Evolutionary conservation across 768 basidiomycete genomes (phyloP), one percentile per base, ranked within the genome.

Genomic region (Hericium rajendrae): DNA sequence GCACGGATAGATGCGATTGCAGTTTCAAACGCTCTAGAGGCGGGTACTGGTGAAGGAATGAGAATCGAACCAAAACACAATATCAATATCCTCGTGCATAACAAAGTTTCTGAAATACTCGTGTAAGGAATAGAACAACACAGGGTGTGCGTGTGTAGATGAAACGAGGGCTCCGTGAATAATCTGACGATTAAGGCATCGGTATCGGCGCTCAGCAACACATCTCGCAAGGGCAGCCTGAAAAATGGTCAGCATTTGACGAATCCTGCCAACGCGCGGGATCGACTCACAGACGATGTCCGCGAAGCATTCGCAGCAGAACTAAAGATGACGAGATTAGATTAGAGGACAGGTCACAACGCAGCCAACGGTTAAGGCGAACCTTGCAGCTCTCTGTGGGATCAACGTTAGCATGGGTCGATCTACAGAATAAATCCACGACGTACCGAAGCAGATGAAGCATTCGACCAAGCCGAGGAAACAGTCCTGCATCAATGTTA

Each of bases 181-280:
- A 32, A 8, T 10, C 32, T 32, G 32, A 32, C 32, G 9, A 32
- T 32, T 32, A 10, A 32, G 9, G 9, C 32, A 32, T 10, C 32
- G 32, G 32, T 32, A 32, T 32, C 18, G 38, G 41, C 38, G 13
- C 49, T 73, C 74, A 84, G 68, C 85, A 87, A 68, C 81, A 83
- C 80, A 87, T 80, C 73, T 88, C 86, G 74, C 86, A 88, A 9
- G 86, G 86, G 76, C 85, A 88, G 70, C 86, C 86, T 88, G 60
- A 6, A 54, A 9, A 48, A 22, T 24, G 48, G 11, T 48, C 26
- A 28, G 28, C 2, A 15, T 8, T 8, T 61, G 48, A 67, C 60
- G 18, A 56, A 41, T 13, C n/a, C 10, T 15, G 37, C 1, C 3
- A 12, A 46, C 24, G 12, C n/a, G 12, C 32, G 18, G 4, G 24